Evolutionary conservation across 2,329 filamentous ascomycete species (phyloP), one percentile per base, ranked within the genome.

Genomic region (Orbilia brochopaga): DNA sequence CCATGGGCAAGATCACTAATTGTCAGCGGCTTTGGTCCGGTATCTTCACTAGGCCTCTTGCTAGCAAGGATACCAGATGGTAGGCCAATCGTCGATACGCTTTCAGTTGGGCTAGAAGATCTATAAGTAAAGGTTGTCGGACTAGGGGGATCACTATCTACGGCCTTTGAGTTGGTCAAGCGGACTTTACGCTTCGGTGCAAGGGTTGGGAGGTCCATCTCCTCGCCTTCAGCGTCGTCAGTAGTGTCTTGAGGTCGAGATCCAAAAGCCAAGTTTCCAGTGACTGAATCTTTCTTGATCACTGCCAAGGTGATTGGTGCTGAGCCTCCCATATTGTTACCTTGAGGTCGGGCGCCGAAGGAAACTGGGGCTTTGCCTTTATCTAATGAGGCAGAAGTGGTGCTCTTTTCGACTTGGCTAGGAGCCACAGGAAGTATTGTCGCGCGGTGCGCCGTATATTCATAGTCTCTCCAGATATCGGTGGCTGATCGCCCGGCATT

Each of bases 391-490:
- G 13, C 17, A 44, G 40, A 17, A 17, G 40, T 44, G 7, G n/a
- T 19, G 44, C 19, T 11, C 10, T 21, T 48, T 3, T 10, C 17
- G 17, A 21, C 19, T 19, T 48, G 44, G 19, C 44, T 48, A 4
- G 19, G 2, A 4, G 5, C 5, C 5, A 2, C 19, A 5, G 44
- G 44, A 48, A 4, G n/a, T 48, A 35, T n/a, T 42, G 1, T 54
- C 40, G 56, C 7, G 2, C 15, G 2, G 19, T 46, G 64, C 13
- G 56, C 27, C 5, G n/a, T 19, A 27, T 65, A 72, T 8, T 13
- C 50, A 17, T 65, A 72, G 13, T 48, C 60, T n/a, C 56, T 60
- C 67, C 67, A 72, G 8, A 72, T 59, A 21, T 61, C 55, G 15
- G 67, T 56, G n/a, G 46, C 40, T 6, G 27, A n/a, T 46, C 32